phyloP scores from a whole-genome alignment of 768 basidiomycete species.

The Leucosporidium yakuticum region DNA sequence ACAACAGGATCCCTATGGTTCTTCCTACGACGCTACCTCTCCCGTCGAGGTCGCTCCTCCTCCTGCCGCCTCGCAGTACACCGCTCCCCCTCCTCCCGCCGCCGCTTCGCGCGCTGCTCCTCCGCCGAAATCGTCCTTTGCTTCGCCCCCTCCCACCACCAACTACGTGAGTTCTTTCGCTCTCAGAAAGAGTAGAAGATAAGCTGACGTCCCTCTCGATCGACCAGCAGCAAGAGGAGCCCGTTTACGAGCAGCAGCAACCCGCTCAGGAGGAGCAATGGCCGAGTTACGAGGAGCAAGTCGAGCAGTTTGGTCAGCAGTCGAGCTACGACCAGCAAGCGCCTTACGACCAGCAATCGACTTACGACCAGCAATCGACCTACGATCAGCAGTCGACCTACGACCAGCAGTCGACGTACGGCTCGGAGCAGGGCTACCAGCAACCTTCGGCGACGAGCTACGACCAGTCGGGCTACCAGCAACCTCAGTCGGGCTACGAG shows the following conservation, averaged over 20 bases:
- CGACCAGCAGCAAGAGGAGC: not conserved
- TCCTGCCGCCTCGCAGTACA: too few species aligned
- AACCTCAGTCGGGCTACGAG: not conserved
- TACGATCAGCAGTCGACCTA: not conserved
- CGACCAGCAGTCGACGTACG: not conserved
- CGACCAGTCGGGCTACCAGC: constrained; percentile 1
- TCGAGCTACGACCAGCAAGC: not conserved
- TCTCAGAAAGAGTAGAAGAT: too few species aligned
- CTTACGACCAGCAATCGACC: too few species aligned
- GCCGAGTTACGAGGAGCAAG: not conserved
- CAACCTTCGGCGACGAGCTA: not conserved
- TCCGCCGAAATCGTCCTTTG: too few species aligned
- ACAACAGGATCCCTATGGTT: not conserved
- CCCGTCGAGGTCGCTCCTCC: too few species aligned
- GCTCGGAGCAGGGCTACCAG: constrained; percentile 4
- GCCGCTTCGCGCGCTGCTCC: too few species aligned
- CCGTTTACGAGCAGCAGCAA: constrained; percentile 1
- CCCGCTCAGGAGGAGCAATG: constrained; percentile 2
- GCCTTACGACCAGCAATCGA: too few species aligned
- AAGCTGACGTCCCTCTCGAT: too few species aligned
- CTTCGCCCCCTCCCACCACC: too few species aligned
- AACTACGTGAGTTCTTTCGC: too few species aligned
- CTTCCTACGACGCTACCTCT: not conserved
- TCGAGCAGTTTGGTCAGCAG: constrained; percentile 2
- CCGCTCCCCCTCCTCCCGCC: too few species aligned